Percentiles rank a stretch among this genome's conserved stretches.
Conservation (phyloP, 257 asterid genomes). For the Solanum commersonii region DNA sequence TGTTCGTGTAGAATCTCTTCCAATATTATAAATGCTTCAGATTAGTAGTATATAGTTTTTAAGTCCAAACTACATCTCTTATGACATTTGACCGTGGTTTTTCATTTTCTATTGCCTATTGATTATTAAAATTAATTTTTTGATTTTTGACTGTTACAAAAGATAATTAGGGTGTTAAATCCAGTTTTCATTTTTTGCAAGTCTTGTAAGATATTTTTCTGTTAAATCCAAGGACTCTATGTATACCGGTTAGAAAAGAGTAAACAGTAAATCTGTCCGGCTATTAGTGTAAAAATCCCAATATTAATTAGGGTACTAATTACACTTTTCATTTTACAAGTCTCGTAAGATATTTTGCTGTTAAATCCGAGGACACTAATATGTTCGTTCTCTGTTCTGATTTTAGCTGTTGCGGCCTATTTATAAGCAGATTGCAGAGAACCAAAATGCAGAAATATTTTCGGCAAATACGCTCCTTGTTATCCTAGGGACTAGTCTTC, state of each 20-base stretch:
- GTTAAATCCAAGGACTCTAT: not conserved
- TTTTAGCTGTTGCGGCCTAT: constrained; percentile 90
- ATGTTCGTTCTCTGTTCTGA: constrained; percentile 1
- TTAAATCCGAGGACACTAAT: not conserved
- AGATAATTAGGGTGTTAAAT: not conserved
- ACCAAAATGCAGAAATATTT: constrained; percentile 96
- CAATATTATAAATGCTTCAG: not conserved
- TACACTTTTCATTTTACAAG: not conserved
- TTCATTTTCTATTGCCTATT: not conserved
- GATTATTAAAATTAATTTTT: not conserved
- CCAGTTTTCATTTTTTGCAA: not conserved
- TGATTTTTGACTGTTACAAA: not conserved
- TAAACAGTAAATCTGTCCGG: not conserved
- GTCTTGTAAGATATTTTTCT: not conserved
- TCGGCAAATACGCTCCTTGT: constrained; percentile 98
- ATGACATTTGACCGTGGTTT: not conserved
- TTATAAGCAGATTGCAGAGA: constrained; percentile 94
- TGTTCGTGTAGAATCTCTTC: not conserved
- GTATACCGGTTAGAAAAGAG: not conserved
- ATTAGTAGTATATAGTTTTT: not conserved
- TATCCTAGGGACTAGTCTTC: constrained; percentile 92
- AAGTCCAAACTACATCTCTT: not conserved
- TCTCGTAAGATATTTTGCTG: not conserved
- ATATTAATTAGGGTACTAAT: not conserved
- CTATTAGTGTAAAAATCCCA: not conserved